Conservation (phyloP, 352 stramenopile species). For the Globisporangium rhizosaccharum region DNA sequence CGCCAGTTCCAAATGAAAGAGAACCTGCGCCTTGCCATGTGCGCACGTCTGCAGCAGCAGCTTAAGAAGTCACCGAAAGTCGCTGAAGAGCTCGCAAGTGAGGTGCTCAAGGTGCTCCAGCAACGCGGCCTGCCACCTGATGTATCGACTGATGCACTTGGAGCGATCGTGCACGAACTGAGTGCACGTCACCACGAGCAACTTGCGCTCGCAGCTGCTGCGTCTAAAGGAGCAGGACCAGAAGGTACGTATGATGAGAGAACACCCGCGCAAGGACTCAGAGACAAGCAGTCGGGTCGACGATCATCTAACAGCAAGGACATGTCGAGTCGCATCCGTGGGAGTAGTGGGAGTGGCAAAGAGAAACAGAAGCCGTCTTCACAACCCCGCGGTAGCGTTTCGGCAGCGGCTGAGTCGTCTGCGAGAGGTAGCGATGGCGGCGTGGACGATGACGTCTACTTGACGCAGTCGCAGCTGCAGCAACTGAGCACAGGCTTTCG, state of each 20-base stretch:
- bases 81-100: constrained; percentile 51
- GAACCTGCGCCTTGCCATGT: constrained; percentile 59
- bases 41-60: constrained; percentile 65
- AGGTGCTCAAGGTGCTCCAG: constrained; percentile 49
- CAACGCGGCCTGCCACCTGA: constrained; percentile 31
- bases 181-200: constrained; percentile 31
- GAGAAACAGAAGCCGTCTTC: constrained; percentile 6
- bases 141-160: constrained; percentile 35
- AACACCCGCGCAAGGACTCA: background rate
- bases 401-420: background rate
- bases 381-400: background rate
- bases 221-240: background rate
- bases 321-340: constrained; percentile 8
- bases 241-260: constrained; percentile 1
- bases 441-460: constrained; percentile 47
- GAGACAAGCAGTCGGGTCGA: constrained; percentile 15
- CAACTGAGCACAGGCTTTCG: constrained; percentile 65
- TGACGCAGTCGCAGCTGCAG: constrained; percentile 66
- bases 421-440: background rate
- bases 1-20: constrained; percentile 70
- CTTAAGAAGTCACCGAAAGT: constrained; percentile 58
- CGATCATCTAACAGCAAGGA: constrained; percentile 21
- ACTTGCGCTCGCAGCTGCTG: constrained; percentile 14
- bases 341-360: constrained; percentile 4
- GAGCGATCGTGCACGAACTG: constrained; percentile 37